Evolutionary conservation across 164 flowering plant species (phyloP).

Genomic region (Buxus sempervirens): DNA sequence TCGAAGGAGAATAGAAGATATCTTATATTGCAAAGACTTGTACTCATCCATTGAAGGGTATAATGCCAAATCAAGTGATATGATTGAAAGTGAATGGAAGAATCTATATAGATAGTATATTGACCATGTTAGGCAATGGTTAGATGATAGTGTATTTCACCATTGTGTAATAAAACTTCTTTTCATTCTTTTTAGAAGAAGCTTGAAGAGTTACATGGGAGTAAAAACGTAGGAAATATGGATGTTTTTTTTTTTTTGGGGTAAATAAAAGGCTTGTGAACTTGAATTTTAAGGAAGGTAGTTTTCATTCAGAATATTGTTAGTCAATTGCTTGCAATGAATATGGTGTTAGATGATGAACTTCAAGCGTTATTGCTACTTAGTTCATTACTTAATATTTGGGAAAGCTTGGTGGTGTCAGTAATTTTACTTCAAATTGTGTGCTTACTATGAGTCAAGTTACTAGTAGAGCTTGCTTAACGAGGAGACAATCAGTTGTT

Average conservation of each 20-base stretch:
- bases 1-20: background rate
- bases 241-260: too few relatives aligned
- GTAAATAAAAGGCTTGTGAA: conserved; percentile 14
- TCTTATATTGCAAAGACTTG: background rate
- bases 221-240: conserved; percentile 10
- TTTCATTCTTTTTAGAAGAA: conserved; percentile 10
- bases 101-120: background rate
- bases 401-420: too few relatives aligned
- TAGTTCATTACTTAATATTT: too few relatives aligned
- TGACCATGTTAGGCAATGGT: conserved; percentile 5
- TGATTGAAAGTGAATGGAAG: background rate
- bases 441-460: too few relatives aligned
- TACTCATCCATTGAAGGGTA: background rate
- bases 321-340: conserved; percentile 8
- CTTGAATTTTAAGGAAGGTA: conserved; percentile 7
- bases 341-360: conserved; percentile 14
- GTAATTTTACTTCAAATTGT: too few relatives aligned
- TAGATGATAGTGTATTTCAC: conserved; percentile 7
- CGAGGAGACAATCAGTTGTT: conserved; percentile 2
- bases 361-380: conserved; percentile 5
- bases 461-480: conserved; percentile 2
- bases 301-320: background rate
- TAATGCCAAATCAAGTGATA: background rate
- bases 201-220: conserved; percentile 11
- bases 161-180: conserved; percentile 3